Conservation (phyloP, 108 stramenopile species). For the Skeletonema menzelii region DNA sequence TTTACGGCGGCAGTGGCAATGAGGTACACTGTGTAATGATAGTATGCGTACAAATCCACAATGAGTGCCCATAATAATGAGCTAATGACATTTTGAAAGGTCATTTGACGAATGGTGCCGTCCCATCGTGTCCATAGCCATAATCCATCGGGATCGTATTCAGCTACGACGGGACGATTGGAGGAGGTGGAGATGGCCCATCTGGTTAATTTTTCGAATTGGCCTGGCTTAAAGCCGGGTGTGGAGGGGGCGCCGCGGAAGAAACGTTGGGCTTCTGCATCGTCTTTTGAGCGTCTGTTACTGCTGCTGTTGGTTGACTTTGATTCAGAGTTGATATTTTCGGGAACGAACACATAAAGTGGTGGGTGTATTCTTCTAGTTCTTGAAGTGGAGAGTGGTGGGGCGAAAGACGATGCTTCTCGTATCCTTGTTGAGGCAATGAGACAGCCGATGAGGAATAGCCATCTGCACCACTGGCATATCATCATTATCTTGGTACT, state of each 20-base stretch:
- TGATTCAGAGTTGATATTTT: neutral
- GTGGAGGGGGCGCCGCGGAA: constrained; percentile 39
- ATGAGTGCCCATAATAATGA: constrained; percentile 19
- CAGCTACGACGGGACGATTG: constrained; percentile 51
- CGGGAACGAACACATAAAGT: neutral
- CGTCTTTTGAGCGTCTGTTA: neutral
- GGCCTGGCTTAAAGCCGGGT: constrained; percentile 44
- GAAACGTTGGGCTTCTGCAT: neutral
- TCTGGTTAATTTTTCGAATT: constrained; percentile 30
- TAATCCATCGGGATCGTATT: constrained; percentile 53
- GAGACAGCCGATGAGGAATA: neutral
- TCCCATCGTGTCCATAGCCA: constrained; percentile 64
- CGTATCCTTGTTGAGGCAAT: neutral
- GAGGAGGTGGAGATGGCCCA: constrained; percentile 28
- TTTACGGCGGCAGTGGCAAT: constrained; percentile 27
- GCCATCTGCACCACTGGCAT: too few species aligned
- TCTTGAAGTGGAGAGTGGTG: neutral
- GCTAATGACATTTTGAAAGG: constrained; percentile 9
- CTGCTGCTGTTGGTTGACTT: neutral
- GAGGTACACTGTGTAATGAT: constrained; percentile 28
- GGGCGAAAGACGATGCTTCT: neutral
- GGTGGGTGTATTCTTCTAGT: neutral
- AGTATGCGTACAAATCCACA: constrained; percentile 43
- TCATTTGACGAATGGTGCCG: constrained; percentile 53
- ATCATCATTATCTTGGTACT: too few species aligned